These are phyloP conservation scores for Candida argentea DNA, from an alignment of 805 yeast genomes.

Conservation along the genomic window DNA sequence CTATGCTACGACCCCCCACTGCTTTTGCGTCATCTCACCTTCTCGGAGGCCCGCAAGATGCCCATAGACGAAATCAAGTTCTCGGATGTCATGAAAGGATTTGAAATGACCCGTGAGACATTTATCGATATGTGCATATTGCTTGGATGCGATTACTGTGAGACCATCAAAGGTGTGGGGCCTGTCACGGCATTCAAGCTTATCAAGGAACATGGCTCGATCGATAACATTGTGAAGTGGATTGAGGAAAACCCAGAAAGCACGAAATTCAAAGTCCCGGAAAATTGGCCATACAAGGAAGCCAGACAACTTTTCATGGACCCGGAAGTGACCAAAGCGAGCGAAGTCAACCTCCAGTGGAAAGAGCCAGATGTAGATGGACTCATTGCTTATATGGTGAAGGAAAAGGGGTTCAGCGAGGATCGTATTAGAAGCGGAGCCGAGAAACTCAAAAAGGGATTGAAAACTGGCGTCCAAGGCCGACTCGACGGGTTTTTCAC, in stretches of 20 bases:
- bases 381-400: conserved; percentile 71
- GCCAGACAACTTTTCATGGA: conserved; percentile 75
- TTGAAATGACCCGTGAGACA: conserved; percentile 61
- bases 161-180: conserved; percentile 90
- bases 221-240: conserved; percentile 67
- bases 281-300: conserved; percentile 86
- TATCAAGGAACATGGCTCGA: conserved; percentile 71
- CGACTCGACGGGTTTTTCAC: conserved; percentile 88
- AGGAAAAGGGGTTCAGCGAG: conserved; percentile 84
- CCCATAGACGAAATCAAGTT: conserved; percentile 81
- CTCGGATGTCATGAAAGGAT: conserved; percentile 58
- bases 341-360: conserved; percentile 72
- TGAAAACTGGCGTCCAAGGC: conserved; percentile 82
- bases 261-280: conserved; percentile 76
- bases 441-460: conserved; percentile 71
- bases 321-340: conserved; percentile 68
- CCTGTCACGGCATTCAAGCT: conserved; percentile 89
- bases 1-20: conserved; percentile 82
- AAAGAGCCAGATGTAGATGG: conserved; percentile 80
- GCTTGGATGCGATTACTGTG: conserved; percentile 96
- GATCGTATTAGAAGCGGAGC: conserved; percentile 87
- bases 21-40: conserved; percentile 80
- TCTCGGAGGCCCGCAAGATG: conserved; percentile 86
- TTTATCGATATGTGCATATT: conserved; percentile 89
- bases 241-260: conserved; percentile 45